Base-by-base conservation (phyloP, 345 rosid species). In the Euphorbia tirucalli region DNA sequence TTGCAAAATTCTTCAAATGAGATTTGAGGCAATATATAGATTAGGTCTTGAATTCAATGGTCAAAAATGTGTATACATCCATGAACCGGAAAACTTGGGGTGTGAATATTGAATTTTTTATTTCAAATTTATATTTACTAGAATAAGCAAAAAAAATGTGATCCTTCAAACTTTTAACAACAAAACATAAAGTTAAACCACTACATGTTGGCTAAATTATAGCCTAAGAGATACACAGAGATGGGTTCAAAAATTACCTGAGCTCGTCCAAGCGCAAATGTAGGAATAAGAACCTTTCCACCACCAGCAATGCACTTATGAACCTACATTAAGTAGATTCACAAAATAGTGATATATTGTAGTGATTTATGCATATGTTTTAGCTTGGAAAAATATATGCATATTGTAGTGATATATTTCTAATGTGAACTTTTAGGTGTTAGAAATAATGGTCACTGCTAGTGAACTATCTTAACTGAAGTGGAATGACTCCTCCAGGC, bases 231-330 rank as follows among this genome's bases (percentile, higher is more conserved):
- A 41, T 46, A 55, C 16, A 66, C 70, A 44, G 27, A 32, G 24
- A 30, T 74, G 35, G 22, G 13, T 35, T 32, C 43, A 67, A 32
- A 52, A 21, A 64, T 73, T 50, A 94, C 97, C 97, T 95, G 99
- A 67, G 99, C 99, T 81, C 99, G 88, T 84, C 97, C 99, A 32
- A 95, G 85, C 48, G 99, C 97, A 84, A 95, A 95, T 72, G 99
- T 88, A 58, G 99, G 98, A 75, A 95, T 92, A 39, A 95, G 88
- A 55, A 90, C 99, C 82, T 95, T 95, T 73, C 99, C 99, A 78
- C 97, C 99, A 30, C 82, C 90, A 69, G 91, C 88, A 72, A 95
- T 85, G 75, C 99, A 92, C 67, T 87, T 83, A 77, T 95, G 99
- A 80, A 90, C 98, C 99, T 94, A 69, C 44, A 69, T 30, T 39